A percentile compares a stretch with the other conserved stretches of the same genome.
These are phyloP conservation scores for Amylostereum chailletii DNA, from an alignment of 1,284 basidiomycete species.

Conservation along the genomic window DNA sequence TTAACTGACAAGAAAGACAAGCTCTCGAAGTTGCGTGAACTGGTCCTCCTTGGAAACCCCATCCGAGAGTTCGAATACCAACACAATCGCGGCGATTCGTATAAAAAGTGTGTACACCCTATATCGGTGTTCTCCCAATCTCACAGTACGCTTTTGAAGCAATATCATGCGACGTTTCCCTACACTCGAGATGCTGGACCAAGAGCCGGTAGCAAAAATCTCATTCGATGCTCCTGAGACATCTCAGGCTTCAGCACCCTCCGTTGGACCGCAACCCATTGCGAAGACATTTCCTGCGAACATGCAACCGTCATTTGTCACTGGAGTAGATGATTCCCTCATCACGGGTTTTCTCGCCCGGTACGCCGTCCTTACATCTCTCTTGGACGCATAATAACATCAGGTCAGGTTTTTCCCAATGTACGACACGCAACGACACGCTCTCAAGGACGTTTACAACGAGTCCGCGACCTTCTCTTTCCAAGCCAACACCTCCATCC, in stretches of 20 bases:
- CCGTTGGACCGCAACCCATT: conserved; percentile 28
- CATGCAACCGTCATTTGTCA: conserved; percentile 70
- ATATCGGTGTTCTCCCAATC: conserved; percentile 13
- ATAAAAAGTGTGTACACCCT: conserved; percentile 48
- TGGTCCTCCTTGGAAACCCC: conserved; percentile 78
- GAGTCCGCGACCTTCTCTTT: conserved; percentile 84
- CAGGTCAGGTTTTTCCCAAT: conserved; percentile 68
- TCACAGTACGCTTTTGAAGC: conserved; percentile 29
- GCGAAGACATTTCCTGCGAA: conserved; percentile 64
- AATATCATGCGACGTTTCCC: conserved; percentile 66
- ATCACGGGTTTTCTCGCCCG: conserved; percentile 73
- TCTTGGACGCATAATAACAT: conserved; percentile 9
- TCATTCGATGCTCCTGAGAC: conserved; percentile 57
- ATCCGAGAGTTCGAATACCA: conserved; percentile 57
- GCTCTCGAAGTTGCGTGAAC: conserved; percentile 58
- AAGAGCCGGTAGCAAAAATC: conserved; percentile 66
- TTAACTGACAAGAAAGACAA: conserved; percentile 46
- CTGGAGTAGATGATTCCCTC: conserved; percentile 59
- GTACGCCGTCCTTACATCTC: conserved; percentile 29
- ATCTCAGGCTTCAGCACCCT: conserved; percentile 28
- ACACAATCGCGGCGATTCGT: conserved; percentile 44
- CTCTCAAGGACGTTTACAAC: conserved; percentile 72
- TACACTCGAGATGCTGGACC: conserved; percentile 65
- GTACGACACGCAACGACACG: conserved; percentile 72
- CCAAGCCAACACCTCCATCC: conserved; percentile 75